These are phyloP conservation scores for Amphirosellinia nigrospora DNA, from an alignment of 495 filamentous ascomycete genomes.

Conservation along the genomic window DNA sequence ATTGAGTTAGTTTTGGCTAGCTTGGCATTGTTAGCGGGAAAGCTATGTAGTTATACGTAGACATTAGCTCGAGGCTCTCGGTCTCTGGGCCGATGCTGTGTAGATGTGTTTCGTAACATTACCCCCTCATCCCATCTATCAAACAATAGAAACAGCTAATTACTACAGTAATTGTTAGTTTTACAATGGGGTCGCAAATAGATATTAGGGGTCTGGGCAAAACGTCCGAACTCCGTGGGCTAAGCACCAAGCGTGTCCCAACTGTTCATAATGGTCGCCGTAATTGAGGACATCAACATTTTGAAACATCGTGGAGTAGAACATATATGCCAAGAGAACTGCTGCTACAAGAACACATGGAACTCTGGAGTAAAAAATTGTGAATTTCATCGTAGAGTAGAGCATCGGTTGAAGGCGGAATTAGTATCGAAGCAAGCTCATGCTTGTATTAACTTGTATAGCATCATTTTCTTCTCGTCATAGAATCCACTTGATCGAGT, in stretches of 20 bases:
- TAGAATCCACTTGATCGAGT: constrained; percentile 22
- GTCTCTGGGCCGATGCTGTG: not conserved
- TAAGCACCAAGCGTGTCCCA: not conserved
- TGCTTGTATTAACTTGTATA: constrained; percentile 29
- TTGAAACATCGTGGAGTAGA: not conserved
- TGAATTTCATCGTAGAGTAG: constrained; percentile 14
- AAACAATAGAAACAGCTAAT: not conserved
- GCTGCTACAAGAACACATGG: not conserved
- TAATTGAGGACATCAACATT: not conserved
- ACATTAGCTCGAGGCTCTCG: not conserved
- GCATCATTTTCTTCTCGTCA: constrained; percentile 23
- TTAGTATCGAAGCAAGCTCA: constrained; percentile 22
- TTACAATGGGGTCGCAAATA: not conserved
- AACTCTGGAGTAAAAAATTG: not conserved
- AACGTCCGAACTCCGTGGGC: not conserved
- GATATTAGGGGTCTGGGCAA: not conserved
- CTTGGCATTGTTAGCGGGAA: not conserved
- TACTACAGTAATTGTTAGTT: not conserved
- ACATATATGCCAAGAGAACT: not conserved
- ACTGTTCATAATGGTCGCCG: not conserved
- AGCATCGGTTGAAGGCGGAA: constrained; percentile 7
- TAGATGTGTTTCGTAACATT: not conserved
- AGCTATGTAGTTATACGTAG: not conserved
- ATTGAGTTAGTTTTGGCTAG: not conserved
- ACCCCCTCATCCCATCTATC: not conserved